phyloP scores from a whole-genome alignment of 805 yeast species.

The Metschnikowia gelsemii region DNA sequence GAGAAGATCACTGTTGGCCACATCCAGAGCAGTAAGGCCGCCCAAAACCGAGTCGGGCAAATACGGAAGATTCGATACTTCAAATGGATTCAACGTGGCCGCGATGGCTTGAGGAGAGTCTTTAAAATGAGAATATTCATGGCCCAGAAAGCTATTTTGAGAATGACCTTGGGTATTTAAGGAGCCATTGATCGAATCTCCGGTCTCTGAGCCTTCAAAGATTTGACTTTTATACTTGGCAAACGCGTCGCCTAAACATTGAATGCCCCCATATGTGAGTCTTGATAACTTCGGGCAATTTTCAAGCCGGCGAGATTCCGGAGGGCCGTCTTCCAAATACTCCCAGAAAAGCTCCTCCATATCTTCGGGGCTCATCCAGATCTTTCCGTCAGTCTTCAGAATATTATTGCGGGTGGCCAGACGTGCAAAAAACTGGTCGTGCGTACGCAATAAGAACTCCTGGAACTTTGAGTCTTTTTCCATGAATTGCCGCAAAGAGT shows the following conservation, averaged over 20 bases:
- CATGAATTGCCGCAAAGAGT: conserved; percentile 56
- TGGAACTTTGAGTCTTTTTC: conserved; percentile 52
- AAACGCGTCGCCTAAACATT: conserved; percentile 19
- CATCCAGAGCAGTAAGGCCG: conserved; percentile 40
- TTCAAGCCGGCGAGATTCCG: conserved; percentile 6
- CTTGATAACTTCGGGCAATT: conserved; percentile 8
- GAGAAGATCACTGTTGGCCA: conserved; percentile 44
- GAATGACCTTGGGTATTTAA: neutral
- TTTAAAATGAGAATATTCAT: too few species aligned
- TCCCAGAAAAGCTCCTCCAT: conserved; percentile 47
- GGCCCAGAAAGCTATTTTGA: too few species aligned
- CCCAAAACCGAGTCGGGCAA: conserved; percentile 49
- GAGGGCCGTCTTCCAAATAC: conserved; percentile 10
- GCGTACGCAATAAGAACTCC: conserved; percentile 25
- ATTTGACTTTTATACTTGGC: conserved; percentile 9
- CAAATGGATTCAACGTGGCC: conserved; percentile 48
- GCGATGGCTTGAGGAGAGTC: neutral
- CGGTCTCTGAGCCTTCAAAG: conserved; percentile 1
- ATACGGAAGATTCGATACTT: conserved; percentile 53
- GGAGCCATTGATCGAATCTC: neutral
- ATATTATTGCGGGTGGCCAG: neutral
- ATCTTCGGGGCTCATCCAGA: neutral
- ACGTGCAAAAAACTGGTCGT: neutral
- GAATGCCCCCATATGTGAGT: conserved; percentile 4
- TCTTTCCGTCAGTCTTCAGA: neutral